Conservation (phyloP, 2,329 filamentous ascomycete genomes). For the Beauveria pseudobassiana region DNA sequence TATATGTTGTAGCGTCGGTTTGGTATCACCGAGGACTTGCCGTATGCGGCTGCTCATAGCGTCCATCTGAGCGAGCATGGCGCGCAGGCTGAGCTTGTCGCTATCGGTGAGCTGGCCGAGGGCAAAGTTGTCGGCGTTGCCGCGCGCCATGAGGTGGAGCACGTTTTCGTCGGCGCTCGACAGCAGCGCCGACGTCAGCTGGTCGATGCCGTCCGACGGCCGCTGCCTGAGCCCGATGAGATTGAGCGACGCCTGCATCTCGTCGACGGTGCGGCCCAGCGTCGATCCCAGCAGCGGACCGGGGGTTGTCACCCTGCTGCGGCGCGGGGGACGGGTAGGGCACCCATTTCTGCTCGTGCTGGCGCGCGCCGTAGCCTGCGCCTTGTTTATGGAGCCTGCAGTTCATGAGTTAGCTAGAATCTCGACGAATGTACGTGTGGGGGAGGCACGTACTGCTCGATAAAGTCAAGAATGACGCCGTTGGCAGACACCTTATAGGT, state of each 20-base stretch:
- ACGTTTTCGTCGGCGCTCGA: constrained; percentile 44
- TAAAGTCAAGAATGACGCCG: constrained; percentile 65
- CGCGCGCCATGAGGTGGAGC: constrained; percentile 42
- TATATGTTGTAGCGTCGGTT: constrained; percentile 2
- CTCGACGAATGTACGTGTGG: neutral
- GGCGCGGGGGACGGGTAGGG: constrained; percentile 20
- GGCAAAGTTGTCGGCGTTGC: constrained; percentile 36
- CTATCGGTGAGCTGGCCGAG: constrained; percentile 30
- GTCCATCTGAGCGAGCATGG: constrained; percentile 41
- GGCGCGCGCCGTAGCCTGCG: constrained; percentile 28
- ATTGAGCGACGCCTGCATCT: constrained; percentile 60
- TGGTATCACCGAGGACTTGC: constrained; percentile 28
- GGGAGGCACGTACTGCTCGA: constrained; percentile 46
- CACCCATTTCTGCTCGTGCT: constrained; percentile 24
- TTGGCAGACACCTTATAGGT: constrained; percentile 56
- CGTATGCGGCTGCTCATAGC: constrained; percentile 36
- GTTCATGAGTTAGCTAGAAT: constrained; percentile 11
- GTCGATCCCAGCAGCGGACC: constrained; percentile 25
- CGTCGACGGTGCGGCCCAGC: constrained; percentile 41
- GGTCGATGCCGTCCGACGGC: constrained; percentile 40
- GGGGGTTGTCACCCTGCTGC: constrained; percentile 12
- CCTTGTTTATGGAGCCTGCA: constrained; percentile 30
- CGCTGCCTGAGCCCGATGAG: constrained; percentile 50
- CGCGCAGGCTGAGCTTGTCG: constrained; percentile 39
- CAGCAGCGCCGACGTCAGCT: constrained; percentile 53